A percentile compares a stretch with the other conserved stretches of the same genome.
Conservation (phyloP, 768 basidiomycete species). For the Naematelia aurantialba region DNA sequence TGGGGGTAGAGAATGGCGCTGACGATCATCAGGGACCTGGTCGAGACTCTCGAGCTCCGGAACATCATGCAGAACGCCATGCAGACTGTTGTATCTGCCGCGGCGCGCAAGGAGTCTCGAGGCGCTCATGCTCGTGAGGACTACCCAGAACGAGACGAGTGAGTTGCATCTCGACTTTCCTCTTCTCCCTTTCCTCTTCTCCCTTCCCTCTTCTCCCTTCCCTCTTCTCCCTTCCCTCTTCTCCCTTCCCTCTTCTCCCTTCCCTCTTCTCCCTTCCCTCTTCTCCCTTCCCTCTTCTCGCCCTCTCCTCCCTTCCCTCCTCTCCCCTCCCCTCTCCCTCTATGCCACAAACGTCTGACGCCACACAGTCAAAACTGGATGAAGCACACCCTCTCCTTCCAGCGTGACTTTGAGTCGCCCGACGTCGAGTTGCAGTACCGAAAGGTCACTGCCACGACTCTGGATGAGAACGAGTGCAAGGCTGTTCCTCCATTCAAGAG, state of each 20-base stretch:
- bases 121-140: constrained; percentile 99
- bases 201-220: no score
- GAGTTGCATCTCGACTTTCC: constrained; percentile 10
- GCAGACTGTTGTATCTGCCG: constrained; percentile 80
- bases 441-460: constrained; percentile 72
- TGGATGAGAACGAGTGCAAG: constrained; percentile 97
- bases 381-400: constrained; percentile 79
- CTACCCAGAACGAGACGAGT: constrained; percentile 95
- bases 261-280: no score
- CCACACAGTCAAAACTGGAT: constrained; percentile 49
- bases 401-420: constrained; percentile 67
- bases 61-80: constrained; percentile 93
- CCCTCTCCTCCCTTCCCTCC: no score
- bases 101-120: constrained; percentile 90
- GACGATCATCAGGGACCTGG: constrained; percentile 84
- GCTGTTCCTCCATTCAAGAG: constrained; percentile 90
- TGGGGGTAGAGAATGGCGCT: constrained; percentile 4
- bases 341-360: neutral
- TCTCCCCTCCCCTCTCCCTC: no score
- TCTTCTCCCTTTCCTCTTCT: no score
- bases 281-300: no score
- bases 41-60: constrained; percentile 94
- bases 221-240: no score
- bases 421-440: constrained; percentile 89
- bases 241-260: no score